A percentile compares a stretch with the other conserved stretches of the same genome.
Conservation (phyloP, 495 filamentous ascomycete species). For the Neurospora terricola region DNA sequence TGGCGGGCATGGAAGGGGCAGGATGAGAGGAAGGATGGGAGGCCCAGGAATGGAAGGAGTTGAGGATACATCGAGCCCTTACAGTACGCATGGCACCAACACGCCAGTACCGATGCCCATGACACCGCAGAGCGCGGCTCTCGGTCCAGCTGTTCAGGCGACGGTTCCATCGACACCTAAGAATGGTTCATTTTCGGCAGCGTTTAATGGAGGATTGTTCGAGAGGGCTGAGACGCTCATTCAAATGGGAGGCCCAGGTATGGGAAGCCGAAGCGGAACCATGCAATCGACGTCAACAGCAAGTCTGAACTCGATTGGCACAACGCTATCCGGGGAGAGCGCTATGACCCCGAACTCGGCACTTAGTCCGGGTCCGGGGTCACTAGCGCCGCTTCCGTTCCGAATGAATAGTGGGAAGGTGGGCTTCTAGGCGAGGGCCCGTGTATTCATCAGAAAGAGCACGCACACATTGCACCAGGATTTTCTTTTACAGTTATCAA, state of each 20-base stretch:
- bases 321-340: slow-evolving; percentile 26
- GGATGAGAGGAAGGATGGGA: background rate
- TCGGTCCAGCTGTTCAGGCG: slow-evolving; percentile 80
- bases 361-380: slow-evolving; percentile 27
- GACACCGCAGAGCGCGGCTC: slow-evolving; percentile 71
- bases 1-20: background rate
- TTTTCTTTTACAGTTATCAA: background rate
- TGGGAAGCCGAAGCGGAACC: slow-evolving; percentile 32
- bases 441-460: background rate
- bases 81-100: slow-evolving; percentile 20
- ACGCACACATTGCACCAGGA: background rate
- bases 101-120: slow-evolving; percentile 37
- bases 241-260: slow-evolving; percentile 40
- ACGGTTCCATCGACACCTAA: slow-evolving; percentile 75
- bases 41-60: slow-evolving; percentile 1
- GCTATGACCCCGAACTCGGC: slow-evolving; percentile 23
- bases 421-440: slow-evolving; percentile 14
- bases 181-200: slow-evolving; percentile 52
- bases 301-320: slow-evolving; percentile 29
- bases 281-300: slow-evolving; percentile 34
- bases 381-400: slow-evolving; percentile 12
- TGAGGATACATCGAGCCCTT: slow-evolving; percentile 18
- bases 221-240: slow-evolving; percentile 64
- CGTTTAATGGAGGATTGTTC: slow-evolving; percentile 62
- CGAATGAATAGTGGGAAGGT: slow-evolving; percentile 18